Conservation (phyloP, 768 basidiomycete genomes). For the Suillus cothurnatus region DNA sequence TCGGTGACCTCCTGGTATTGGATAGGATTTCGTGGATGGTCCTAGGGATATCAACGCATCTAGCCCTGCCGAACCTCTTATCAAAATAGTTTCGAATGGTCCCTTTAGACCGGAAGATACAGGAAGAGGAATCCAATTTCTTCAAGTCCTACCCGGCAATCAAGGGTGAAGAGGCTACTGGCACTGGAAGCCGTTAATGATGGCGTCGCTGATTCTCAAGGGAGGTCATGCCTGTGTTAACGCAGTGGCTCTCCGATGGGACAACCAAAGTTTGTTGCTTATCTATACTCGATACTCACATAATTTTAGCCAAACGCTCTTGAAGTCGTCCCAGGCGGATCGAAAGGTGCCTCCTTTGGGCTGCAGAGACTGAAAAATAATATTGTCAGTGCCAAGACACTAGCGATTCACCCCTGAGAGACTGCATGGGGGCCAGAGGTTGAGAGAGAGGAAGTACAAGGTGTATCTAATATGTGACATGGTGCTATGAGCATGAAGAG, state of each 20-base stretch:
- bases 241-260: conserved; percentile 18
- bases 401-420: conserved; percentile 37
- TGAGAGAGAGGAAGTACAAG: conserved; percentile 33
- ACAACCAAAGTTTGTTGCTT: conserved; percentile 17
- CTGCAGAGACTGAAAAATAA: conserved; percentile 36
- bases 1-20: conserved; percentile 21
- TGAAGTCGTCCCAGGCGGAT: conserved; percentile 41
- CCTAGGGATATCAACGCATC: conserved; percentile 34
- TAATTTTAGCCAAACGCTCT: conserved; percentile 35
- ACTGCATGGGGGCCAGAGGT: conserved; percentile 36
- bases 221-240: conserved; percentile 10
- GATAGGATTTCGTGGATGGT: conserved; percentile 12
- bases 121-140: conserved; percentile 7
- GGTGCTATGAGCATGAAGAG: not conserved
- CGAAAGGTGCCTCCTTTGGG: conserved; percentile 36
- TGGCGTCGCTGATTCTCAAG: conserved; percentile 37
- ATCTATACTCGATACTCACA: not conserved
- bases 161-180: conserved; percentile 40
- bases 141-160: conserved; percentile 40
- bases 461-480: conserved; percentile 7
- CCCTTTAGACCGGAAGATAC: conserved; percentile 42
- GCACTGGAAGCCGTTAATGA: conserved; percentile 39
- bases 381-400: conserved; percentile 42
- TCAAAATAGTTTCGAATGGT: conserved; percentile 42
- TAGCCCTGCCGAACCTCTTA: conserved; percentile 42